These are phyloP conservation scores for Starmera amethionina DNA, from an alignment of 805 yeast species.

Conservation along the genomic window DNA sequence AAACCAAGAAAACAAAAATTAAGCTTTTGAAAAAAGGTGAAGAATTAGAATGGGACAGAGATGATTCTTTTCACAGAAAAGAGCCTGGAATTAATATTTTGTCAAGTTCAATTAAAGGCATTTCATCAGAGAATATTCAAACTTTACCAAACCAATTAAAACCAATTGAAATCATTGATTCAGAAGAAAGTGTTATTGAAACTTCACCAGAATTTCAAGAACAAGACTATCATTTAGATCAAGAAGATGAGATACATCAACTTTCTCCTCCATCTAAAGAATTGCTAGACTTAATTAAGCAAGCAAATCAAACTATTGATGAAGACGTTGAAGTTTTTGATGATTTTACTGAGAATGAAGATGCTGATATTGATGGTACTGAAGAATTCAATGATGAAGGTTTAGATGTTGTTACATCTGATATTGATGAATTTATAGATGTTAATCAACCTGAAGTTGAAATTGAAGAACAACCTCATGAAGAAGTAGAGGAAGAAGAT, in stretches of 20 bases:
- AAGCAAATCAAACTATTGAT: constrained; percentile 6
- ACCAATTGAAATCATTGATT: too few relatives aligned
- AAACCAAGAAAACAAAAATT: not conserved
- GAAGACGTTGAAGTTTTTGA: constrained; percentile 15
- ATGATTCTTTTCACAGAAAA: not conserved
- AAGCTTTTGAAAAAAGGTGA: not conserved
- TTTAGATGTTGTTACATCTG: constrained; percentile 4
- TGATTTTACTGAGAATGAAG: constrained; percentile 5
- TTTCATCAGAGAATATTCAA: too few relatives aligned
- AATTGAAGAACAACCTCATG: not conserved
- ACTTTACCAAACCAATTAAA: too few relatives aligned
- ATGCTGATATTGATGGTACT: not conserved
- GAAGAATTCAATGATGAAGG: constrained; percentile 5
- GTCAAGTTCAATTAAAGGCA: too few relatives aligned
- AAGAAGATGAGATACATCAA: constrained; percentile 1
- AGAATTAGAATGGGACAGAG: not conserved
- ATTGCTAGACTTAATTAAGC: constrained; percentile 12
- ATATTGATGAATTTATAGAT: constrained; percentile 1
- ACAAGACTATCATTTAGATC: not conserved
- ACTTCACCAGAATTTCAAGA: too few relatives aligned
- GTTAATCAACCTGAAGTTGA: not conserved
- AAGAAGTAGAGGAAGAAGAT: not conserved
- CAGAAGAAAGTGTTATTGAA: not conserved
- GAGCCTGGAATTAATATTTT: too few relatives aligned
- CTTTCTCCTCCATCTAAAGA: constrained; percentile 14